Conservation (phyloP, 805 yeast genomes). For the Lachancea thermotolerans region DNA sequence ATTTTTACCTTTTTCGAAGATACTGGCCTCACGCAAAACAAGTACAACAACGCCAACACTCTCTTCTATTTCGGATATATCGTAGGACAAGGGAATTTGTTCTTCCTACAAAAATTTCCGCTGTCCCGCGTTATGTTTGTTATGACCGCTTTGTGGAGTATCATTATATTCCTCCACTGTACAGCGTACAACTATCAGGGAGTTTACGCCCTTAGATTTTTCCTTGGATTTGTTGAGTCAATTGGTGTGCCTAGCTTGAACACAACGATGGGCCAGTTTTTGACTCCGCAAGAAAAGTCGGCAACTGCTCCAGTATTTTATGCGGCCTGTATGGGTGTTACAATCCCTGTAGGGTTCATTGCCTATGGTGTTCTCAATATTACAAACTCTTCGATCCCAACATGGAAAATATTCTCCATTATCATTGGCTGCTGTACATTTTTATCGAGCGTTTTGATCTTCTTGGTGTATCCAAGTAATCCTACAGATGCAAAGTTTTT, state of each 20-base stretch:
- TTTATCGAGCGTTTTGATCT: slow-evolving; percentile 30
- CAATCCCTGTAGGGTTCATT: slow-evolving; percentile 48
- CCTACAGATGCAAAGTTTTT: slow-evolving; percentile 48
- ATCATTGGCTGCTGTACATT: slow-evolving; percentile 52
- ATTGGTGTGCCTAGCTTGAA: slow-evolving; percentile 40
- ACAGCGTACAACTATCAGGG: slow-evolving; percentile 41
- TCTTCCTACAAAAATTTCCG: slow-evolving; percentile 40
- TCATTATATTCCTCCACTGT: slow-evolving; percentile 41
- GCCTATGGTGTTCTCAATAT: slow-evolving; percentile 35
- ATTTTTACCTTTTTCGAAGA: slow-evolving; percentile 43
- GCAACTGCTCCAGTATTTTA: slow-evolving; percentile 49
- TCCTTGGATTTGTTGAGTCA: slow-evolving; percentile 45
- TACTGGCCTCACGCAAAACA: slow-evolving; percentile 37
- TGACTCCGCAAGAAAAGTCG: slow-evolving; percentile 43
- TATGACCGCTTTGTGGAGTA: slow-evolving; percentile 39
- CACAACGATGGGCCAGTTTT: slow-evolving; percentile 44
- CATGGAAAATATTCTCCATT: slow-evolving; percentile 52
- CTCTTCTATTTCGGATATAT: slow-evolving; percentile 48
- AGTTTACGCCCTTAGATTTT: slow-evolving; percentile 41
- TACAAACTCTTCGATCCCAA: slow-evolving; percentile 20
- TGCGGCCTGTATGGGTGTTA: slow-evolving; percentile 43
- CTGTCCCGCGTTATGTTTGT: slow-evolving; percentile 35
- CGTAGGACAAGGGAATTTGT: slow-evolving; percentile 41
- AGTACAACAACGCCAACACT: slow-evolving; percentile 44
- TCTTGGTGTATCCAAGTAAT: slow-evolving; percentile 46